A percentile compares a stretch with the other conserved stretches of the same genome.
Conservation (phyloP, 352 stramenopile genomes). For the Pythium myriotylum region DNA sequence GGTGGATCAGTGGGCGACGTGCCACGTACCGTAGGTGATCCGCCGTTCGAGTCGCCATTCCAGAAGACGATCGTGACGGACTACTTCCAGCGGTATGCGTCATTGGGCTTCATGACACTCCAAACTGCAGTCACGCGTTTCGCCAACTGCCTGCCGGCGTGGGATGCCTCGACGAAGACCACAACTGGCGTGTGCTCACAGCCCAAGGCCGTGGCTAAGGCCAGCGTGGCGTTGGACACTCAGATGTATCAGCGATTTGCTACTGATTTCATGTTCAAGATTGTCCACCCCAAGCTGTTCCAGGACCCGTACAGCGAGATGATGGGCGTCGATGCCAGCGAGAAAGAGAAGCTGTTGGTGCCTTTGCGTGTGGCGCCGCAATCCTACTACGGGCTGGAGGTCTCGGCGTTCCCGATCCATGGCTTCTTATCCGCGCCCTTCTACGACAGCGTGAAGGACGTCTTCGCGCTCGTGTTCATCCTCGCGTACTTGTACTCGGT, state of each 20-base stretch:
- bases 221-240: slow-evolving; percentile 18
- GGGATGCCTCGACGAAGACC: slow-evolving; percentile 24
- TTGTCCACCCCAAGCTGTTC: slow-evolving; percentile 7
- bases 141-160: slow-evolving; percentile 41
- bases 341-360: slow-evolving; percentile 36
- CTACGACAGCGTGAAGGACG: slow-evolving; percentile 37
- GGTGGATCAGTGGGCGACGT: slow-evolving; percentile 20
- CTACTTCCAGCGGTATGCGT: slow-evolving; percentile 33
- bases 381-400: slow-evolving; percentile 43
- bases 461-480: slow-evolving; percentile 73
- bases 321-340: too few species aligned
- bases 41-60: slow-evolving; percentile 21
- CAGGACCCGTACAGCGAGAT: background rate
- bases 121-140: slow-evolving; percentile 51
- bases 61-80: slow-evolving; percentile 26
- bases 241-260: slow-evolving; percentile 38
- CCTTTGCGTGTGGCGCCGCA: slow-evolving; percentile 64
- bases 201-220: slow-evolving; percentile 9
- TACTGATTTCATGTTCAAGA: too few species aligned
- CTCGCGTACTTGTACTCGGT: slow-evolving; percentile 75
- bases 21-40: slow-evolving; percentile 29
- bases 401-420: slow-evolving; percentile 62
- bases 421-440: slow-evolving; percentile 35
- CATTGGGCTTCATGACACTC: slow-evolving; percentile 45
- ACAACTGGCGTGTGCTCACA: slow-evolving; percentile 33